Evolutionary conservation across 805 yeast genomes (phyloP), one percentile per base, ranked within the genome.

Genomic region (Sugiyamaella marilandica): DNA sequence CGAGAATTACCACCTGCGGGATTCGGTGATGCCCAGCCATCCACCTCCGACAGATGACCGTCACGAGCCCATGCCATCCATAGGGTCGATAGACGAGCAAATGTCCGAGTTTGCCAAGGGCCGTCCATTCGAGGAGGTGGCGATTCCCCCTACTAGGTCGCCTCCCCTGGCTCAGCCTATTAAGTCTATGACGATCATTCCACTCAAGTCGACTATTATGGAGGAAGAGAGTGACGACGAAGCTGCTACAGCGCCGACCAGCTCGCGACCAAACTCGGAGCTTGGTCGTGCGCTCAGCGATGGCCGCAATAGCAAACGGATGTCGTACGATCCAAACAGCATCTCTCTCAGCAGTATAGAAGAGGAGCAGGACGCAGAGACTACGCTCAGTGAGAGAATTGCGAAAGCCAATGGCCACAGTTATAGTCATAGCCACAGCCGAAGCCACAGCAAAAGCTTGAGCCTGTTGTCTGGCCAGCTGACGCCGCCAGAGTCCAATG

Each of bases 181-280:
- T 29, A 49, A 49, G 21, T 36, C 47, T 2, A 52, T 52, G 24
- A 81, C 84, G 2, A 84, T 92, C 2, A 81, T 86, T n/a, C 97
- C 97, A 0, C 79, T 85, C 26, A 88, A 86, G 66, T 87, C 96
- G 0, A 81, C 84, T 41, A 75, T 92, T 65, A 83, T 91, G 2
- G 94, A 96, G 90, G 85, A 92, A 13, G 95, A 85, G 56, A 94
- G 84, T 46, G 87, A 80, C 2, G 79, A 74, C 1, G 76, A 68
- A 70, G 65, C 50, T 11, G 63, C 58, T 14, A 59, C 49, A 18
- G 51, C 48, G 9, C 13, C 11, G 5, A 10, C 43, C 13, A 19
- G 24, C 13, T 39, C 43, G 13, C 31, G n/a, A 2, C 47, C n/a
- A 31, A 13, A 26, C 14, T n/a, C 49, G n/a, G 48, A 32, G 9